These are phyloP conservation scores for Pseudocercospora crystallina DNA, from an alignment of 2,329 filamentous ascomycete genomes.

Conservation along the genomic window DNA sequence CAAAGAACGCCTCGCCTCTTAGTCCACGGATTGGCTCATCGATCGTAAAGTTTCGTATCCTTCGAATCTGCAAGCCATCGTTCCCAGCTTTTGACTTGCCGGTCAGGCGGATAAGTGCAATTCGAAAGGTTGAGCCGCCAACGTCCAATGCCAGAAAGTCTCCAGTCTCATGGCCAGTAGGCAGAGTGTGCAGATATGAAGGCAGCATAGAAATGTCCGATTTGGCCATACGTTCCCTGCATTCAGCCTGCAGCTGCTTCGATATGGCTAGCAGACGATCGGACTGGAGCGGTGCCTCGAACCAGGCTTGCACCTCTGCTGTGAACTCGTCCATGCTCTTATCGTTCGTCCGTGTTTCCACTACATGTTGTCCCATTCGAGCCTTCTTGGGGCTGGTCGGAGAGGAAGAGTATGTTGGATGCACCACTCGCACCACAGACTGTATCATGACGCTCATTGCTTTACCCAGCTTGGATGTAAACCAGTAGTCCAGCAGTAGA, in stretches of 20 bases:
- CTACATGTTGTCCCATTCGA: constrained; percentile 36
- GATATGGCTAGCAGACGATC: constrained; percentile 47
- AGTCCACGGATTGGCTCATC: constrained; percentile 57
- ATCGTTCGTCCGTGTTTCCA: constrained; percentile 35
- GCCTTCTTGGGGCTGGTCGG: constrained; percentile 26
- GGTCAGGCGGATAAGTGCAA: constrained; percentile 58
- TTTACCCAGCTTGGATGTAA: constrained; percentile 22
- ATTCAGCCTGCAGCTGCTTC: constrained; percentile 49
- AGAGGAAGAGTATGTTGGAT: constrained; percentile 13
- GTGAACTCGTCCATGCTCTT: constrained; percentile 51
- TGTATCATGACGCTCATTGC: constrained; percentile 30
- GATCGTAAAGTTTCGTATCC: constrained; percentile 56
- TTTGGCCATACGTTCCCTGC: constrained; percentile 53
- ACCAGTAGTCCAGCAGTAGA: constrained; percentile 25
- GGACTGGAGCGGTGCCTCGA: constrained; percentile 46
- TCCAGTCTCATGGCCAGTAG: constrained; percentile 59
- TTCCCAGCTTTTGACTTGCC: constrained; percentile 37
- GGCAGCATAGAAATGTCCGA: constrained; percentile 65
- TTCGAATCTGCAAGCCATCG: constrained; percentile 54
- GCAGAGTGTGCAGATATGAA: constrained; percentile 63
- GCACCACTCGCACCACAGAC: constrained; percentile 23
- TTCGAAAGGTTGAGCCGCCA: constrained; percentile 65
- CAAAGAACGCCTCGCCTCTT: constrained; percentile 60
- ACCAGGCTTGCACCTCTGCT: constrained; percentile 42
- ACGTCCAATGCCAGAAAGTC: constrained; percentile 64